Evolutionary conservation across 352 stramenopile species (phyloP).

Genomic region (Phytophthora pluvialis): DNA sequence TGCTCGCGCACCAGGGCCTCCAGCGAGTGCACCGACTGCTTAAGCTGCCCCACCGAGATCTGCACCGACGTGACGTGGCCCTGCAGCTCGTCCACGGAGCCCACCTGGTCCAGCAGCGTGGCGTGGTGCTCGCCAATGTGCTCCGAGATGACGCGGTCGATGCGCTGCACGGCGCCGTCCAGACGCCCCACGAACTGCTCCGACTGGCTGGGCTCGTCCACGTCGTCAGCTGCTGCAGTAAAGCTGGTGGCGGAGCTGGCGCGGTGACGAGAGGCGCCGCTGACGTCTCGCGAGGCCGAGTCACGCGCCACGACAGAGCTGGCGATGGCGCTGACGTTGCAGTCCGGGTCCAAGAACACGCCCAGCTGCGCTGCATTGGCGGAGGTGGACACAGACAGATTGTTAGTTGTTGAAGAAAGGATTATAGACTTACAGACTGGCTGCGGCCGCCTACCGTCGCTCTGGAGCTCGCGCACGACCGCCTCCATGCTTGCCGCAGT

Average conservation of each 20-base stretch:
- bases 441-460: conserved; percentile 56
- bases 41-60: conserved; percentile 66
- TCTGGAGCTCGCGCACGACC: conserved; percentile 73
- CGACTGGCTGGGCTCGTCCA: conserved; percentile 53
- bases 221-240: conserved; percentile 13
- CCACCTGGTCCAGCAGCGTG: conserved; percentile 71
- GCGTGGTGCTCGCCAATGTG: conserved; percentile 82
- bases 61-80: conserved; percentile 62
- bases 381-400: not conserved
- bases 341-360: conserved; percentile 76
- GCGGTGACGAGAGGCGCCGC: conserved; percentile 20
- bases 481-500: conserved; percentile 53
- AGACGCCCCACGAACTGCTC: conserved; percentile 80
- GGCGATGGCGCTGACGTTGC: conserved; percentile 80
- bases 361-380: conserved; percentile 62
- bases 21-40: conserved; percentile 66
- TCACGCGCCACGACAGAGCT: conserved; percentile 79
- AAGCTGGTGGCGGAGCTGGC: conserved; percentile 26
- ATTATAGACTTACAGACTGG: not conserved
- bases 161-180: conserved; percentile 65
- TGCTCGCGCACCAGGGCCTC: conserved; percentile 62
- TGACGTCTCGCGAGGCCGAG: conserved; percentile 45
- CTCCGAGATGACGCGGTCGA: conserved; percentile 81
- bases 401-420: not conserved
- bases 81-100: conserved; percentile 82